A percentile compares a stretch with the other conserved stretches of the same genome.
These are phyloP conservation scores for Nakataea oryzae DNA, from an alignment of 2,329 filamentous ascomycete genomes.

Conservation along the genomic window DNA sequence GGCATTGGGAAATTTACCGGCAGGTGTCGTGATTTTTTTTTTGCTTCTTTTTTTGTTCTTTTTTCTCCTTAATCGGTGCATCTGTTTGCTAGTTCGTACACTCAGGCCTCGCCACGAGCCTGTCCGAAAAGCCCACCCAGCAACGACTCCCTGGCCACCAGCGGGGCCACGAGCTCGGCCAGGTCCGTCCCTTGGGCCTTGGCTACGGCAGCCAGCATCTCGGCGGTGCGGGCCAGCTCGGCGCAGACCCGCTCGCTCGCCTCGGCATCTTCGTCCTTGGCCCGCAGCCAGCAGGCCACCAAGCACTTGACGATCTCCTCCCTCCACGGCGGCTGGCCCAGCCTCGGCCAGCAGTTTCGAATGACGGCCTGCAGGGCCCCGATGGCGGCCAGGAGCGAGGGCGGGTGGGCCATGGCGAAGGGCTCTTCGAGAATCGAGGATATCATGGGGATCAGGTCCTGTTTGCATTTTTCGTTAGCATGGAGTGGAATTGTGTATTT, in stretches of 20 bases:
- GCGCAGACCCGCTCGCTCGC: constrained; percentile 13
- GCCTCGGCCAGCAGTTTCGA: constrained; percentile 57
- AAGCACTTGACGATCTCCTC: constrained; percentile 54
- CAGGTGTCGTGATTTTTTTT: too few species aligned
- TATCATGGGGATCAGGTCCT: constrained; percentile 59
- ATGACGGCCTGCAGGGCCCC: constrained; percentile 47
- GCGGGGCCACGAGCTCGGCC: constrained; percentile 17
- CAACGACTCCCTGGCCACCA: constrained; percentile 15
- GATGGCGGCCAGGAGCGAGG: constrained; percentile 41
- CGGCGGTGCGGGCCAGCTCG: constrained; percentile 21
- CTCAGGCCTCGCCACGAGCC: too few species aligned
- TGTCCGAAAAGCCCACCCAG: neutral
- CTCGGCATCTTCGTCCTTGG: constrained; percentile 25
- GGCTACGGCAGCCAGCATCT: constrained; percentile 23
- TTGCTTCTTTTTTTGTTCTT: too few species aligned
- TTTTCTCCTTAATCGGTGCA: too few species aligned
- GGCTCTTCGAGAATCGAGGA: constrained; percentile 57
- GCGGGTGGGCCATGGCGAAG: constrained; percentile 46
- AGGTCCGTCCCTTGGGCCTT: constrained; percentile 14
- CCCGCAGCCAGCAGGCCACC: constrained; percentile 51
- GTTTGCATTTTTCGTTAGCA: constrained; percentile 1
- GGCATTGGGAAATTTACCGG: neutral
- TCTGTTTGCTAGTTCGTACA: too few species aligned
- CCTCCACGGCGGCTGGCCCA: constrained; percentile 42
- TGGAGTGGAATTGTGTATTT: neutral